Percentiles rank a stretch among this genome's conserved stretches.
Conservation (phyloP, 495 filamentous ascomycete genomes). For the Lophium mytilinum region DNA sequence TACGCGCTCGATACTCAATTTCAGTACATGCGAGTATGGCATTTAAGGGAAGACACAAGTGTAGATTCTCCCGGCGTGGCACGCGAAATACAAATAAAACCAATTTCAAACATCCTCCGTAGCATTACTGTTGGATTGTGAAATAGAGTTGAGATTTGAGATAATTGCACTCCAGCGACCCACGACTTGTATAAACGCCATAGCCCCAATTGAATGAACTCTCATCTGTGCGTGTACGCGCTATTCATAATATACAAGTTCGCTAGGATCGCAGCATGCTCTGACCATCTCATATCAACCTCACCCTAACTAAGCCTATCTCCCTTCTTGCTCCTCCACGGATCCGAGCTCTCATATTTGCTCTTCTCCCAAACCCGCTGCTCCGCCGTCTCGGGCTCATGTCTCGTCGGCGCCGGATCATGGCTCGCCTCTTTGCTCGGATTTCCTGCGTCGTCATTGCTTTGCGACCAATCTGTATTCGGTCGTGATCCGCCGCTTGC, state of each 20-base stretch:
- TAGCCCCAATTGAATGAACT: too few species aligned
- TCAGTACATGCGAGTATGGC: too few species aligned
- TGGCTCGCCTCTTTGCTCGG: slow-evolving; percentile 70
- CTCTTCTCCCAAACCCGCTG: slow-evolving; percentile 68
- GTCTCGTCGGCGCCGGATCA: slow-evolving; percentile 82
- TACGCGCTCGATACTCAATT: too few species aligned
- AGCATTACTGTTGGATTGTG: too few species aligned
- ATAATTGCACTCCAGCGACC: too few species aligned
- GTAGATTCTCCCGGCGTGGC: too few species aligned
- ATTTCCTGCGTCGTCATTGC: slow-evolving; percentile 54
- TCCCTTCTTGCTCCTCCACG: slow-evolving; percentile 67
- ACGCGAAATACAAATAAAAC: too few species aligned
- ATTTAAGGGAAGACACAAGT: too few species aligned
- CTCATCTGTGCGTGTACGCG: too few species aligned
- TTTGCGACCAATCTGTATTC: slow-evolving; percentile 5
- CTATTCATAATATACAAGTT: not conserved
- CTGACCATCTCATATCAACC: not conserved
- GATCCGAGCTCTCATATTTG: slow-evolving; percentile 76
- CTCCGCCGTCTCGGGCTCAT: slow-evolving; percentile 65
- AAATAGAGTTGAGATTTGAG: too few species aligned
- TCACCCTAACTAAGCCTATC: slow-evolving; percentile 64
- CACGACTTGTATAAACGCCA: too few species aligned
- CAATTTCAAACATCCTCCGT: too few species aligned
- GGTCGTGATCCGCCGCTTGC: not conserved
- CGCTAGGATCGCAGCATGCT: not conserved